Percentiles rank a stretch among this genome's conserved stretches.
Conservation (phyloP, 345 rosid species). For the Triadica sebifera region DNA sequence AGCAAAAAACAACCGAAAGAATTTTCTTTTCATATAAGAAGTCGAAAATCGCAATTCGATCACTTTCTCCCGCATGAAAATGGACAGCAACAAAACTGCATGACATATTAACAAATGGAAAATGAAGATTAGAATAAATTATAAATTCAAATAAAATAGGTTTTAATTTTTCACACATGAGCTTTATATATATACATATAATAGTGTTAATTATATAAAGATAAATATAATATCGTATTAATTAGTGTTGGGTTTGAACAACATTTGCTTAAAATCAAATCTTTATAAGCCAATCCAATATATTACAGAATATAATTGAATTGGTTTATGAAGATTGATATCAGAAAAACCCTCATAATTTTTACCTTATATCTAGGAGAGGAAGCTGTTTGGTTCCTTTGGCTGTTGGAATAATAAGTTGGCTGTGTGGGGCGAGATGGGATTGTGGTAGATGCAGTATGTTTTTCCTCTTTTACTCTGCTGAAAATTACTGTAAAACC, state of each 20-base stretch:
- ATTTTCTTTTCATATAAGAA: background rate
- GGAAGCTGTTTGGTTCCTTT: slow-evolving; percentile 6
- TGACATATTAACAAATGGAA: background rate
- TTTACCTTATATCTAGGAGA: slow-evolving; percentile 32
- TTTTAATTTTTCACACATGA: too few relatives aligned
- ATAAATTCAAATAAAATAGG: too few relatives aligned
- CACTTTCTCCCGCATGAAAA: slow-evolving; percentile 13
- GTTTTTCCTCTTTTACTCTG: slow-evolving; percentile 52
- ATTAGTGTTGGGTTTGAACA: too few relatives aligned
- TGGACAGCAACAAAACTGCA: slow-evolving; percentile 40
- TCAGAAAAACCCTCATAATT: too few relatives aligned
- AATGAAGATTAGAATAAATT: too few relatives aligned
- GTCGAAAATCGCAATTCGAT: background rate
- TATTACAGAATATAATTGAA: too few relatives aligned
- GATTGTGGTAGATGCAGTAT: slow-evolving; percentile 22
- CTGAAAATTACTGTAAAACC: slow-evolving; percentile 44
- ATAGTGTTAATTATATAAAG: too few relatives aligned
- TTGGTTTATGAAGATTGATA: too few relatives aligned
- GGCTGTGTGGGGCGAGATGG: slow-evolving; percentile 14
- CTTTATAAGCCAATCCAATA: too few relatives aligned
- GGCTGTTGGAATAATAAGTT: background rate
- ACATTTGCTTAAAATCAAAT: too few relatives aligned
- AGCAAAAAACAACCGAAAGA: background rate
- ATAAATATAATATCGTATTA: too few relatives aligned
- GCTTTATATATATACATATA: too few relatives aligned